Evolutionary conservation across 2,329 filamentous ascomycete genomes (phyloP), one percentile per base, ranked within the genome.

Genomic region (Paecilomyces sp.): DNA sequence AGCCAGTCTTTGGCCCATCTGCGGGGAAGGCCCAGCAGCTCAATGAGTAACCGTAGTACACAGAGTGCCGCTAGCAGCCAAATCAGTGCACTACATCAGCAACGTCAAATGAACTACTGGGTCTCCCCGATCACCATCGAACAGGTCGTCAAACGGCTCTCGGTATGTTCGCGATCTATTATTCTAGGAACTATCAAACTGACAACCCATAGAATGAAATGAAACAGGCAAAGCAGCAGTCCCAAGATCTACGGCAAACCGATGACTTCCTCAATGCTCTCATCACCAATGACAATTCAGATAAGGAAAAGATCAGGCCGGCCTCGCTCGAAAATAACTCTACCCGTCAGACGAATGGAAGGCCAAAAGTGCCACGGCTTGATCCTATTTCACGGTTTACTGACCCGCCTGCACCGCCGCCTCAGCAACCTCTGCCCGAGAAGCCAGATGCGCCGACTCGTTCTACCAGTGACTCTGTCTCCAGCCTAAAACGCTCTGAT

Each of bases 101-200:
- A 91, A 66, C 84, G 91, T 57, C 86, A 87, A 61, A 83, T 87
- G 77, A 90, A 91, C 41, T 92, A 92, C 67, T 95, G 91, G 86
- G 80, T 95, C 59, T 90, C 90, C 6, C 91, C 92, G 0, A 87
- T 97, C 64, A 95, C 91, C 6, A 94, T 95, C 52, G 94, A 99
- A 72, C 91, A 96, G 67, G 92, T 99, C 59, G 88, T 97, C 47
- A 97, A 96, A 72, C 88, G 87, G 70, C 80, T 94, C 57, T 89
- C 90, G 71, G 90, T 92, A 80, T 80, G 66, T 13, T 52, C 11
- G 36, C 56, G 15, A 31, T 15, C 28, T 30, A 18, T 25, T 50
- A 30, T 2, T 41, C 57, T 62, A 64, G 68, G 70, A 70, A 70
- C 63, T 51, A 47, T 55, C 31, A 18, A 24, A 54, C 55, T 58